Percentiles rank a stretch among this genome's conserved stretches.
Evolutionary conservation across 2,329 filamentous ascomycete genomes (phyloP).

Genomic region (Dothiorella sarmentorum): DNA sequence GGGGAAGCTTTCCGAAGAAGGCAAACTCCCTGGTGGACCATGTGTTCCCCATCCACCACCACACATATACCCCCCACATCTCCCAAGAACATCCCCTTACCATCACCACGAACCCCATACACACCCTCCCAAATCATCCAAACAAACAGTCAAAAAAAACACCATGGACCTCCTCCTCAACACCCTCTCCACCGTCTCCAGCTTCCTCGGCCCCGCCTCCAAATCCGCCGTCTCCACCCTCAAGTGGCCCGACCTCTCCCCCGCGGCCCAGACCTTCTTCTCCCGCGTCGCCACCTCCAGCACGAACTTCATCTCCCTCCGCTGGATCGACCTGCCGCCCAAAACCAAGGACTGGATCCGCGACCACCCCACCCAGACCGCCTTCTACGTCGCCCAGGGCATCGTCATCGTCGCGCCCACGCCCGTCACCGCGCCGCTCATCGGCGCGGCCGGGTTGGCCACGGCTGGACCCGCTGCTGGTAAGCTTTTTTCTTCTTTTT

Average conservation of each 20-base stretch:
- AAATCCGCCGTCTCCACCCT: background rate
- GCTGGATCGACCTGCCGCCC: conserved; percentile 5
- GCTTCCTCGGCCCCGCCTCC: background rate
- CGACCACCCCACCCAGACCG: conserved; percentile 27
- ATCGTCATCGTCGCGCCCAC: conserved; percentile 27
- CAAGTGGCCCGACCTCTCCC: background rate
- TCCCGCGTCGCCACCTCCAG: background rate
- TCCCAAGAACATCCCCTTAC: background rate
- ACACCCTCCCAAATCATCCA: background rate
- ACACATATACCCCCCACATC: background rate
- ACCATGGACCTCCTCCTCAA: conserved; percentile 12
- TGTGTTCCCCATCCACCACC: too few relatives aligned
- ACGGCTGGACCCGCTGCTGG: conserved; percentile 26
- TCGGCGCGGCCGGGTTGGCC: conserved; percentile 25
- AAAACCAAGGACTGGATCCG: conserved; percentile 18
- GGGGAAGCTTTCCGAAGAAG: too few relatives aligned
- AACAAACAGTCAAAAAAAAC: background rate
- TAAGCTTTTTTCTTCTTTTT: conserved; percentile 8
- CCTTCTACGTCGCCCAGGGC: conserved; percentile 26
- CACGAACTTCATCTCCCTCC: conserved; percentile 1
- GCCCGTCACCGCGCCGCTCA: conserved; percentile 25
- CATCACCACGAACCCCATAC: too few relatives aligned
- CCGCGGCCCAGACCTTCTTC: conserved; percentile 5
- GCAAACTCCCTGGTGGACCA: too few relatives aligned
- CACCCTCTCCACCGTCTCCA: background rate